Base-by-base conservation (phyloP, 192 early-diverging fungal species). In the Linnemannia exigua region DNA sequence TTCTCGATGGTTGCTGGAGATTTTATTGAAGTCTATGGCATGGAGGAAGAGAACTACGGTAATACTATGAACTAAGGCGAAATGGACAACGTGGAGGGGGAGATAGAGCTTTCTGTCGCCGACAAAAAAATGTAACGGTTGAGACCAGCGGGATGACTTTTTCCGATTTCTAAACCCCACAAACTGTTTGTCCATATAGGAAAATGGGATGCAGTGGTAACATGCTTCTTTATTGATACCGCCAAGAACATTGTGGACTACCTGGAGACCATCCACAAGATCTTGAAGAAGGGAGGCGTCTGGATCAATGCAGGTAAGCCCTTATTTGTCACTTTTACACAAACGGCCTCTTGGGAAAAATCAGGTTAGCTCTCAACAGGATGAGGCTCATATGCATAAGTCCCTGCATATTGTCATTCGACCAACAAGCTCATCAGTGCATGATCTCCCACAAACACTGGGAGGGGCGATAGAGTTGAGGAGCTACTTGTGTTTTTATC, bases 1-100 rank as follows among this genome's bases (percentile, higher is more conserved):
- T 99, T 99, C 82, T 97, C 96, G 12, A 99, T 99, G 98, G 95
- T 95, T 12, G 97, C 97, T 7, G 99, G 99, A 63, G 99, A 99
- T 87, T 99, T 99, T 90, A 75, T 95, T 52, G 98, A 99, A 85
- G 93, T 97, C 15, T 99, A 99, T 77, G 88, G 92, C 11, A 77
- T 88, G 0, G 89, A 92, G 12, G 41, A 79, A 16, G 89, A 94
- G 8, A 91, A 92, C 41, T 79, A 86, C 76, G 95, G 91, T 77
- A 83, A 88, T 77, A 31, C 16, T 58, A 38, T 54, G 54, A 46
- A 31, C 12, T 11, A 25, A 7, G 35, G 35, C 2, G 9, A 9
- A 44, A 44, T 9, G 9, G 41, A 44, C 41, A 44, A n/a, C n/a
- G n/a, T n/a, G n/a, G n/a, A 44, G 41, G 41, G 9, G 41, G 41